Conservation (phyloP, 805 yeast species). For the Suhomyces sp. region DNA sequence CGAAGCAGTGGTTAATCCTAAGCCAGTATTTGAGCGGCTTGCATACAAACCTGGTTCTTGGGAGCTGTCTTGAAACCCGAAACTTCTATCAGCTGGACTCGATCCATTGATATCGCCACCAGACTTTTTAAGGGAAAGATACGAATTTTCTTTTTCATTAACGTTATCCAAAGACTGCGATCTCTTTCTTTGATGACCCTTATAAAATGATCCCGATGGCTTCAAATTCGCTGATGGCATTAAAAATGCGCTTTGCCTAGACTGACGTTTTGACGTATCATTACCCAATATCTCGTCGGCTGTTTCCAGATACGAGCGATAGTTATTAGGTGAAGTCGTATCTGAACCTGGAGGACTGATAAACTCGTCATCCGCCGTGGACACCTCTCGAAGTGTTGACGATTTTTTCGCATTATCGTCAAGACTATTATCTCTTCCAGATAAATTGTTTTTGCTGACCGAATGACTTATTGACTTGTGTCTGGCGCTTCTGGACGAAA, state of each 20-base stretch:
- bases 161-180: conserved; percentile 52
- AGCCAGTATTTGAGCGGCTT: conserved; percentile 24
- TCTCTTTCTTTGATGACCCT: conserved; percentile 44
- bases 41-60: conserved; percentile 13
- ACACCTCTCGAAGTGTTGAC: background rate
- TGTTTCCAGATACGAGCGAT: conserved; percentile 12
- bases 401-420: background rate
- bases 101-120: conserved; percentile 60
- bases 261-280: background rate
- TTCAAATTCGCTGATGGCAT: conserved; percentile 9
- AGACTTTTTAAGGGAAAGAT: conserved; percentile 57
- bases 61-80: conserved; percentile 29
- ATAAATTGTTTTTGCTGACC: conserved; percentile 6
- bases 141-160: conserved; percentile 12
- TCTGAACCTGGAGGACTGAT: conserved; percentile 11
- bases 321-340: conserved; percentile 9
- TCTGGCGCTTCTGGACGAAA: conserved; percentile 13
- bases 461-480: conserved; percentile 12
- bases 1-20: conserved; percentile 14
- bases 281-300: conserved; percentile 15
- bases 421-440: background rate
- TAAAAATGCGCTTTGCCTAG: conserved; percentile 3
- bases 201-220: conserved; percentile 1
- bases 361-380: conserved; percentile 6
- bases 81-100: conserved; percentile 27